phyloP scores from a whole-genome alignment of 192 early-diverging fungal species.

The Backusella tuberculispora region DNA sequence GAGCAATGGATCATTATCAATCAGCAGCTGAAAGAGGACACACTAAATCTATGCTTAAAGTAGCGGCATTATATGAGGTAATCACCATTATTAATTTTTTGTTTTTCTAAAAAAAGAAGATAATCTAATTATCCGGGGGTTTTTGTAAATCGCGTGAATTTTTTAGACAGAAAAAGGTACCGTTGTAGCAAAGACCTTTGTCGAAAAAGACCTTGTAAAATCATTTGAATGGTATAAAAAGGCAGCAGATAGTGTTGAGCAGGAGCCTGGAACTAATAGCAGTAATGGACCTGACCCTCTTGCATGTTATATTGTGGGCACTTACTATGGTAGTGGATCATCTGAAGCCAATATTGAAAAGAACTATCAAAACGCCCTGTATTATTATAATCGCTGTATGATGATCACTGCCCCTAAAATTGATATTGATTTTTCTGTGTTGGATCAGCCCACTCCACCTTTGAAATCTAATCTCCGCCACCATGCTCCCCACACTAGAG shows the following conservation, averaged over 20 bases:
- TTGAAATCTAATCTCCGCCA: constrained; percentile 28
- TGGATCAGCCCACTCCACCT: constrained; percentile 7
- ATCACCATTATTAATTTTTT: neutral
- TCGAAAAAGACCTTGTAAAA: constrained; percentile 33
- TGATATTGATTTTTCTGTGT: constrained; percentile 34
- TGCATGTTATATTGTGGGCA: constrained; percentile 45
- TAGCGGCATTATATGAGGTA: constrained; percentile 45
- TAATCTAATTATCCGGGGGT: neutral
- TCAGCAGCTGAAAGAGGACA: constrained; percentile 39
- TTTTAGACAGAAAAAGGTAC: constrained; percentile 15
- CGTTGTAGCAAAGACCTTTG: neutral
- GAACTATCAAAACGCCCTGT: constrained; percentile 34
- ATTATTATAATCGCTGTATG: constrained; percentile 44
- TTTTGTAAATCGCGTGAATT: constrained; percentile 14
- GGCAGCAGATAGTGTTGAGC: constrained; percentile 33
- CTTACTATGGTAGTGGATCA: constrained; percentile 37
- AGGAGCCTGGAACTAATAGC: neutral
- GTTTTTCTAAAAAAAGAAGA: neutral
- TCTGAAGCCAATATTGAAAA: constrained; percentile 37
- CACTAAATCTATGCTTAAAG: constrained; percentile 42
- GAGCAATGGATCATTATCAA: constrained; percentile 33
- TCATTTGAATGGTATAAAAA: constrained; percentile 46
- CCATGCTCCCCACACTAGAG: constrained; percentile 35
- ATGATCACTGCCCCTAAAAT: constrained; percentile 38
- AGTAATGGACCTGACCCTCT: constrained; percentile 37